A percentile compares a stretch with the other conserved stretches of the same genome.
Evolutionary conservation across 2,329 filamentous ascomycete genomes (phyloP).

Genomic region (Rhynchosporium agropyri): DNA sequence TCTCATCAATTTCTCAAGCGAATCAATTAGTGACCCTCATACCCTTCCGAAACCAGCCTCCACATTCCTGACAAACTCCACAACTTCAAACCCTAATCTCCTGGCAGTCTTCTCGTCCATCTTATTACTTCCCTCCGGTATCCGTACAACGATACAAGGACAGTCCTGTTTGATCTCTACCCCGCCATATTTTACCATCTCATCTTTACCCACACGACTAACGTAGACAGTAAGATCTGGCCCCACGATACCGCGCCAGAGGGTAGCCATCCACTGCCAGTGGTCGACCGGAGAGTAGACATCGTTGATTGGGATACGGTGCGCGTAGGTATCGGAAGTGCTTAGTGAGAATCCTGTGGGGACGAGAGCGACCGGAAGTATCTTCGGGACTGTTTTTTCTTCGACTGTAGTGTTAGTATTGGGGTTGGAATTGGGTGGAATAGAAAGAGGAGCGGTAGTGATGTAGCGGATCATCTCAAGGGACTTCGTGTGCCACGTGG

Average conservation of each 20-base stretch:
- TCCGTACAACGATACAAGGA: constrained; percentile 57
- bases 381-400: constrained; percentile 34
- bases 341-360: constrained; percentile 79
- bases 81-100: constrained; percentile 82
- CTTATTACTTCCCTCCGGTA: constrained; percentile 44
- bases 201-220: constrained; percentile 42
- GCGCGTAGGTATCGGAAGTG: constrained; percentile 74
- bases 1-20: neutral
- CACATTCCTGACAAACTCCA: constrained; percentile 67
- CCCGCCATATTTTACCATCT: constrained; percentile 47
- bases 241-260: constrained; percentile 85
- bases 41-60: constrained; percentile 27
- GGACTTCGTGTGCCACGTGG: constrained; percentile 75
- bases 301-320: constrained; percentile 73
- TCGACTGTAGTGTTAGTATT: constrained; percentile 21
- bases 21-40: neutral
- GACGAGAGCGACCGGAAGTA: constrained; percentile 72
- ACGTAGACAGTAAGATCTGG: constrained; percentile 79
- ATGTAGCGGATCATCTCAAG: constrained; percentile 67
- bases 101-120: constrained; percentile 72
- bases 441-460: constrained; percentile 41
- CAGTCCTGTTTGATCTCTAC: constrained; percentile 61
- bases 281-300: constrained; percentile 82
- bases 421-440: neutral
- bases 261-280: constrained; percentile 95